phyloP scores from a whole-genome alignment of 768 basidiomycete genomes.

The Pisolithus tinctorius region DNA sequence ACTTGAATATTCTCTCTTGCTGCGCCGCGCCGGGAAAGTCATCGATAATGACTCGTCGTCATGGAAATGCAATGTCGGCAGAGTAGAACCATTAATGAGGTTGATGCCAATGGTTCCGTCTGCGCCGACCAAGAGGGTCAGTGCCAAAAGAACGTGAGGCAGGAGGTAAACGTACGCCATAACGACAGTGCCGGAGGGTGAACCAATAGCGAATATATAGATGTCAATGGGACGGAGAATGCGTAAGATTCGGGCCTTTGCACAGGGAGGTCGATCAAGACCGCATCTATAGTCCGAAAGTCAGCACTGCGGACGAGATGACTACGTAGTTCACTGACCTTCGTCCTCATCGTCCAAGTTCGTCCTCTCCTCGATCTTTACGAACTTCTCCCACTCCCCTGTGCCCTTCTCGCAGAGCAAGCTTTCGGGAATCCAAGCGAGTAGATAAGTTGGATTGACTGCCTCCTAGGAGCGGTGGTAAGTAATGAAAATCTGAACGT shows the following conservation, averaged over 20 bases:
- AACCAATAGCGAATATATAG: conserved; percentile 84
- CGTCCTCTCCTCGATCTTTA: conserved; percentile 70
- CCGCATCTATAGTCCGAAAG: conserved; percentile 49
- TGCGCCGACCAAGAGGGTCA: conserved; percentile 22
- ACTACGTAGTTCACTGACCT: conserved; percentile 36
- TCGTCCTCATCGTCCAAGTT: conserved; percentile 61
- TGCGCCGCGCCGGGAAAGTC: conserved; percentile 36
- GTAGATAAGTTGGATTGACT: conserved; percentile 65
- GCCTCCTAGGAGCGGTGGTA: conserved; percentile 48
- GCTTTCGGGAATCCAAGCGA: conserved; percentile 92
- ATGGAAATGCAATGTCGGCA: conserved; percentile 91
- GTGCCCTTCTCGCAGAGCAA: conserved; percentile 76
- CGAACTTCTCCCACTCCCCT: conserved; percentile 86
- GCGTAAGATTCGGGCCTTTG: conserved; percentile 87
- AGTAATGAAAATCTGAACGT: conserved; percentile 3
- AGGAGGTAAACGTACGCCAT: conserved; percentile 53
- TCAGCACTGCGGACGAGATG: conserved; percentile 1
- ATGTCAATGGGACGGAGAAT: conserved; percentile 88
- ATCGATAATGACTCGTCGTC: conserved; percentile 92
- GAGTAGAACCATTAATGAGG: conserved; percentile 75
- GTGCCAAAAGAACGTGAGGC: conserved; percentile 1
- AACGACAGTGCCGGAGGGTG: conserved; percentile 79
- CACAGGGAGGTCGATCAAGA: conserved; percentile 78
- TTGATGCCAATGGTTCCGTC: conserved; percentile 88
- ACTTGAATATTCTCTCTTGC: conserved; percentile 32